These are phyloP conservation scores for Fusarium newnesense DNA, from an alignment of 2,329 filamentous ascomycete species.

Conservation along the genomic window DNA sequence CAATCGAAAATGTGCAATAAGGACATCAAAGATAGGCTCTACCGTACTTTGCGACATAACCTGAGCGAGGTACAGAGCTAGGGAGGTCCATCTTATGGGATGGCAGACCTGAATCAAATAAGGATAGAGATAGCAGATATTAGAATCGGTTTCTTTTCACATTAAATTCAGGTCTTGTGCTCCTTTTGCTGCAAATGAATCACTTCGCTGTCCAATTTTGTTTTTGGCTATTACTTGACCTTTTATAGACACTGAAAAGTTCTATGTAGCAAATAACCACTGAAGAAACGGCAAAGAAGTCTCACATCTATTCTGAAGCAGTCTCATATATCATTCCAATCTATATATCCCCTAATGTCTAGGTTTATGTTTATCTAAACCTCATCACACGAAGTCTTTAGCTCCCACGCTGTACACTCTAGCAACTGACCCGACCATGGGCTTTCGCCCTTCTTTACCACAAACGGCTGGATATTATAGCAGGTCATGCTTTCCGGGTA, in stretches of 20 bases:
- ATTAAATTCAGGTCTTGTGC: accelerated
- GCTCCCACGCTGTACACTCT: background rate
- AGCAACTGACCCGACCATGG: background rate
- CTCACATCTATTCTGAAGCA: accelerated
- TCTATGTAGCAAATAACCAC: accelerated
- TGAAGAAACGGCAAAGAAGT: background rate
- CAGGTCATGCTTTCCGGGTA: background rate
- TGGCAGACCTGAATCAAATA: accelerated
- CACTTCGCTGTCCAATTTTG: accelerated
- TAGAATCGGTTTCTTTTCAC: background rate
- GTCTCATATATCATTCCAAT: background rate
- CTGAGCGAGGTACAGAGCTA: too few species aligned
- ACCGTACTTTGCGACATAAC: accelerated
- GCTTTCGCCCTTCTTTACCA: background rate
- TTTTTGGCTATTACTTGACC: accelerated
- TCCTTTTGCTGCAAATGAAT: accelerated
- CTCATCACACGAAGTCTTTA: accelerated
- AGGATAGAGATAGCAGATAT: too few species aligned
- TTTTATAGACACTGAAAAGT: accelerated
- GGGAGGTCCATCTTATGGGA: accelerated
- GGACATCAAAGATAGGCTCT: accelerated
- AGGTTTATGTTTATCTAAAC: accelerated
- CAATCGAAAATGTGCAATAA: accelerated
- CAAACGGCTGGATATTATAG: background rate
- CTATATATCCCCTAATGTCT: accelerated